Evolutionary conservation across 2,329 filamentous ascomycete species (phyloP).

Genomic region (Phaeoacremonium minimum): DNA sequence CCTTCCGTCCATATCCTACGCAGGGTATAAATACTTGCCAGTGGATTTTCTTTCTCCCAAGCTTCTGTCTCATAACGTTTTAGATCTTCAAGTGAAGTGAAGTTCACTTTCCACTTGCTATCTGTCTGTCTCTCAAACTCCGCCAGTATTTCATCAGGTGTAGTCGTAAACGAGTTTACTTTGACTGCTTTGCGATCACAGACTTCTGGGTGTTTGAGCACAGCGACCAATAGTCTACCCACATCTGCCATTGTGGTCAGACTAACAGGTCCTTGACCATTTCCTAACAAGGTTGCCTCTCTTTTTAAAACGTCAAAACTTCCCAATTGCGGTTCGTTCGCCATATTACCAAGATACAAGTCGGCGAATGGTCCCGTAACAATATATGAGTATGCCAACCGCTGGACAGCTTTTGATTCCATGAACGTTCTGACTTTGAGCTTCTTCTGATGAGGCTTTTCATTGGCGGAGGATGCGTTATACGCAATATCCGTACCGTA

Average conservation of each 20-base stretch:
- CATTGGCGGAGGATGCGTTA: constrained; percentile 40
- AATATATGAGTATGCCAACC: constrained; percentile 52
- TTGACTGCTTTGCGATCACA: constrained; percentile 39
- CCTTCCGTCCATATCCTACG: constrained; percentile 52
- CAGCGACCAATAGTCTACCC: constrained; percentile 43
- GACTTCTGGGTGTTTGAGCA: constrained; percentile 36
- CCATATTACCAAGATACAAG: constrained; percentile 35
- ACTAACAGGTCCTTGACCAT: constrained; percentile 43
- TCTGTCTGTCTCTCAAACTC: constrained; percentile 49
- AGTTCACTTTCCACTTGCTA: constrained; percentile 36
- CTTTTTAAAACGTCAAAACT: constrained; percentile 43
- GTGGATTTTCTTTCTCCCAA: constrained; percentile 36
- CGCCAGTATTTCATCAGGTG: constrained; percentile 38
- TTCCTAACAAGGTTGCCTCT: constrained; percentile 44
- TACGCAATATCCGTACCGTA: constrained; percentile 57
- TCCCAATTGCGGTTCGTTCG: constrained; percentile 26
- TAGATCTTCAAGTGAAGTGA: constrained; percentile 38
- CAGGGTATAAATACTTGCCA: constrained; percentile 43
- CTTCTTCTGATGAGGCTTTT: constrained; percentile 60
- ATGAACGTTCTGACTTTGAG: constrained; percentile 54
- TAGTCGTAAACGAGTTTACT: constrained; percentile 53
- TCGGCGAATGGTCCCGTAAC: constrained; percentile 60
- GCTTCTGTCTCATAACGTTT: constrained; percentile 41
- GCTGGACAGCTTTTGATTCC: constrained; percentile 31
- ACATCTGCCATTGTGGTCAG: constrained; percentile 54